phyloP scores from a whole-genome alignment of 2,329 filamentous ascomycete species.

The Fonsecaea pugnacius region DNA sequence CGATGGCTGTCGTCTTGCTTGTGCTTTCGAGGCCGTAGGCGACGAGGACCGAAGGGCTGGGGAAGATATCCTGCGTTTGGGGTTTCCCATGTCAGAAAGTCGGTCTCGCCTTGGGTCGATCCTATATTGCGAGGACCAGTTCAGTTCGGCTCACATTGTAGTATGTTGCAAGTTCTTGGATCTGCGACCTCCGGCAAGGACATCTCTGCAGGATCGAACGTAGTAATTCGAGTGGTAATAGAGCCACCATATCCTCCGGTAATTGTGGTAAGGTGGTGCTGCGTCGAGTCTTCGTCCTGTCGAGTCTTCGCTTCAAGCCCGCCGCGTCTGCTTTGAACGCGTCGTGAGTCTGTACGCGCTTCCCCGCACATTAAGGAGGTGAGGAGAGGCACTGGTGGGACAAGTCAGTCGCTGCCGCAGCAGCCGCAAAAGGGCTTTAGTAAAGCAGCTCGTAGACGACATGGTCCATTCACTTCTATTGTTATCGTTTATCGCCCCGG shows the following conservation, averaged over 20 bases:
- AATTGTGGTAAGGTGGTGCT: neutral
- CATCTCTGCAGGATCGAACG: constrained; percentile 38
- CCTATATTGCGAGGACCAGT: neutral
- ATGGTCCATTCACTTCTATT: neutral
- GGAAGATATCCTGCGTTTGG: constrained; percentile 46
- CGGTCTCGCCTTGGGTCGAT: neutral
- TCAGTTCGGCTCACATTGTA: constrained; percentile 42
- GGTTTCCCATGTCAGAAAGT: neutral
- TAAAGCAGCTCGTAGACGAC: neutral
- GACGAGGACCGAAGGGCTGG: constrained; percentile 74
- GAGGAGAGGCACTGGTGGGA: neutral
- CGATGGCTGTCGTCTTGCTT: constrained; percentile 76
- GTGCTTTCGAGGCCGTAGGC: constrained; percentile 84
- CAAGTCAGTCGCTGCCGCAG: too few relatives aligned
- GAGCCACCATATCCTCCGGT: constrained; percentile 16
- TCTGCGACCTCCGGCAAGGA: constrained; percentile 51
- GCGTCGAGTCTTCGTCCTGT: neutral
- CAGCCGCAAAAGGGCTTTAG: neutral
- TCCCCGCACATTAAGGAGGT: neutral
- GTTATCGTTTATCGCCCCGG: neutral
- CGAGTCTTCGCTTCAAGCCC: neutral
- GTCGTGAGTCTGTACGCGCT: neutral
- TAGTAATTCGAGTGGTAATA: constrained; percentile 31
- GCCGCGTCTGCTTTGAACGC: neutral
- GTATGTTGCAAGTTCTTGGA: constrained; percentile 47